These are phyloP conservation scores for Argentina anserina DNA, from an alignment of 306 rosid species.

Conservation along the genomic window DNA sequence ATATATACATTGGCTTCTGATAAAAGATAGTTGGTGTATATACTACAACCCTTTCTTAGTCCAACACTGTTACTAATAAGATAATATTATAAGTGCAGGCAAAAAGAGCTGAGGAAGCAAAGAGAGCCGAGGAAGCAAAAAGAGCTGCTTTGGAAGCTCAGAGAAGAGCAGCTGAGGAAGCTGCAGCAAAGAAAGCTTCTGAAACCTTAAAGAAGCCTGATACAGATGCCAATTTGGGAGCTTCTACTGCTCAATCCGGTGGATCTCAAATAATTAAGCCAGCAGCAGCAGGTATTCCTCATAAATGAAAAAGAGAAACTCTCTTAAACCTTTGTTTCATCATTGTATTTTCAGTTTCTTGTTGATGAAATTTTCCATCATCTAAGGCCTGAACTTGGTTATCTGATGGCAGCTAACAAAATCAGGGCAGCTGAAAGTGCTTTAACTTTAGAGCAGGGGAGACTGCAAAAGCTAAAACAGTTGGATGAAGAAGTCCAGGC, in stretches of 20 bases:
- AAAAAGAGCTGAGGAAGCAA: conserved; percentile 71
- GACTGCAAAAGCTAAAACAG: conserved; percentile 63
- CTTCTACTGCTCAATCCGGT: conserved; percentile 31
- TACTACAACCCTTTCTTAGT: neutral
- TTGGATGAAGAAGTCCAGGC: conserved; percentile 46
- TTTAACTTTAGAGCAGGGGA: conserved; percentile 56
- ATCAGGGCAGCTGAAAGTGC: conserved; percentile 63
- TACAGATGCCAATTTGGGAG: conserved; percentile 24
- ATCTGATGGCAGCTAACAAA: conserved; percentile 45
- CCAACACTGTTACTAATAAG: neutral
- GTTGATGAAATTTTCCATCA: conserved; percentile 11
- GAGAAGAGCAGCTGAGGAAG: conserved; percentile 52
- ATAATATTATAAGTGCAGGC: conserved; percentile 44
- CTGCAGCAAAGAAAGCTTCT: conserved; percentile 38
- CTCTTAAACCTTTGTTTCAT: neutral
- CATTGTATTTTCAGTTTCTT: conserved; percentile 7
- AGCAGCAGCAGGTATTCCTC: conserved; percentile 28
- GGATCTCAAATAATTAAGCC: conserved; percentile 25
- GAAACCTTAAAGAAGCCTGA: conserved; percentile 17
- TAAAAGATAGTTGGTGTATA: neutral
- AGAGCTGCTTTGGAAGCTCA: conserved; percentile 73
- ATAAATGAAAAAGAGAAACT: neutral
- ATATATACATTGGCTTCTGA: neutral
- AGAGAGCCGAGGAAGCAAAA: conserved; percentile 70
- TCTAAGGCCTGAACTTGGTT: conserved; percentile 21